phyloP scores from a whole-genome alignment of 2,329 filamentous ascomycete genomes.

The Cylindrodendrum hubeiense region DNA sequence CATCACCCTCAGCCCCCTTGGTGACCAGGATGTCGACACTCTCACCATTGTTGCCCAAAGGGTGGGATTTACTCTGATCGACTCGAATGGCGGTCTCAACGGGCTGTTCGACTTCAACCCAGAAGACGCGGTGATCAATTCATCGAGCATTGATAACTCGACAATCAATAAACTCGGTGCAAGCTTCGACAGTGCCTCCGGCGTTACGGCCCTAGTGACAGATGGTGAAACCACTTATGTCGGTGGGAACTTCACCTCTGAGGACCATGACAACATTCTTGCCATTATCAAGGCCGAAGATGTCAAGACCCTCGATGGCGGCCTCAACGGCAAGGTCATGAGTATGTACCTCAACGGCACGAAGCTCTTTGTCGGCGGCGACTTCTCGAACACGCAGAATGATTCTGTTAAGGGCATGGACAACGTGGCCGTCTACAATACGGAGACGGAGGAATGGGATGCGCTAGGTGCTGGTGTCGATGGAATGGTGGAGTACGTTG shows the following conservation, averaged over 20 bases:
- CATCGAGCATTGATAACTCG: slow-evolving; percentile 75
- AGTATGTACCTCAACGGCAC: slow-evolving; percentile 76
- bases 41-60: slow-evolving; percentile 91
- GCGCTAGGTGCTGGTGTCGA: slow-evolving; percentile 88
- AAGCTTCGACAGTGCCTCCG: slow-evolving; percentile 74
- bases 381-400: slow-evolving; percentile 80
- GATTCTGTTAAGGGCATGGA: slow-evolving; percentile 74
- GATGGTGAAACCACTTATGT: slow-evolving; percentile 77
- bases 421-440: slow-evolving; percentile 83
- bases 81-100: slow-evolving; percentile 84
- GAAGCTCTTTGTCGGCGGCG: slow-evolving; percentile 83
- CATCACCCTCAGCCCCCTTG: slow-evolving; percentile 80
- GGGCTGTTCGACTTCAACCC: slow-evolving; percentile 92
- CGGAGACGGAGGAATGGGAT: slow-evolving; percentile 76
- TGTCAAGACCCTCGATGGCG: slow-evolving; percentile 73
- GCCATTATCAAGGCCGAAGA: slow-evolving; percentile 75
- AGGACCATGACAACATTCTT: slow-evolving; percentile 80
- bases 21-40: slow-evolving; percentile 70
- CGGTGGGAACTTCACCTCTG: slow-evolving; percentile 85
- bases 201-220: slow-evolving; percentile 76
- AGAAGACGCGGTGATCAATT: slow-evolving; percentile 61
- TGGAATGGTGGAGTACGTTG: slow-evolving; percentile 79
- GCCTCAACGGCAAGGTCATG: slow-evolving; percentile 84
- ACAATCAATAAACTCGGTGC: slow-evolving; percentile 82
- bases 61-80: slow-evolving; percentile 81